Conservation (phyloP, 371 early-diverging fungal genomes). For the Rhizopus arrhizus region DNA sequence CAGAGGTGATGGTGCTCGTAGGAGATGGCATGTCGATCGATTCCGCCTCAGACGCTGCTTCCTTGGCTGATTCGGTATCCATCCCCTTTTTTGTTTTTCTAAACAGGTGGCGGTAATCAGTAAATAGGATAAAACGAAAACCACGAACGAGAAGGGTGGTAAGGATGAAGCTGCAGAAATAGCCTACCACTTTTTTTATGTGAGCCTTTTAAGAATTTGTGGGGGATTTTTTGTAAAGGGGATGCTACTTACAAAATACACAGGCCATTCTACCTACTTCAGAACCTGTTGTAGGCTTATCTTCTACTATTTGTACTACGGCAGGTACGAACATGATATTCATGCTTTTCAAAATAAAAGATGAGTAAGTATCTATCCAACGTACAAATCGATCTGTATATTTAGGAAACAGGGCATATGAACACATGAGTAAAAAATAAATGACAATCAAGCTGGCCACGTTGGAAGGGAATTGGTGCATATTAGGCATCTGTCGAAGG, state of each 20-base stretch:
- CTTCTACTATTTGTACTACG: conserved; percentile 21
- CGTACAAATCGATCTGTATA: conserved; percentile 24
- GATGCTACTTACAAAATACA: conserved; percentile 26
- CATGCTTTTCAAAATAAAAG: conserved; percentile 33
- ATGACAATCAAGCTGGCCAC: conserved; percentile 39
- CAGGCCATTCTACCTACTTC: conserved; percentile 37
- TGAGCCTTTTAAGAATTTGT: neutral
- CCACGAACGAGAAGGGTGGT: conserved; percentile 26
- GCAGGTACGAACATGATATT: conserved; percentile 38
- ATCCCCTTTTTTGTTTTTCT: neutral
- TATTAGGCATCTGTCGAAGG: conserved; percentile 27
- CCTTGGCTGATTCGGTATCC: too few relatives aligned
- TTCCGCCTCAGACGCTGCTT: conserved; percentile 11
- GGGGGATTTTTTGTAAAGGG: neutral
- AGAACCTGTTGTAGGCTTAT: conserved; percentile 24
- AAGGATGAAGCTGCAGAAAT: conserved; percentile 12
- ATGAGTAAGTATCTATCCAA: conserved; percentile 28
- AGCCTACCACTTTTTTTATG: conserved; percentile 22
- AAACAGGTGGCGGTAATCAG: neutral
- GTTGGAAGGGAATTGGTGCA: conserved; percentile 31
- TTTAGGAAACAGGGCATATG: conserved; percentile 13
- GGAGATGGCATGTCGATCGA: neutral
- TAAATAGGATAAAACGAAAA: neutral
- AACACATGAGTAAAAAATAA: conserved; percentile 22
- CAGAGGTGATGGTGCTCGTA: neutral